These are phyloP conservation scores for Microdochium bolleyi DNA, from an alignment of 2,329 filamentous ascomycete genomes.

Conservation along the genomic window DNA sequence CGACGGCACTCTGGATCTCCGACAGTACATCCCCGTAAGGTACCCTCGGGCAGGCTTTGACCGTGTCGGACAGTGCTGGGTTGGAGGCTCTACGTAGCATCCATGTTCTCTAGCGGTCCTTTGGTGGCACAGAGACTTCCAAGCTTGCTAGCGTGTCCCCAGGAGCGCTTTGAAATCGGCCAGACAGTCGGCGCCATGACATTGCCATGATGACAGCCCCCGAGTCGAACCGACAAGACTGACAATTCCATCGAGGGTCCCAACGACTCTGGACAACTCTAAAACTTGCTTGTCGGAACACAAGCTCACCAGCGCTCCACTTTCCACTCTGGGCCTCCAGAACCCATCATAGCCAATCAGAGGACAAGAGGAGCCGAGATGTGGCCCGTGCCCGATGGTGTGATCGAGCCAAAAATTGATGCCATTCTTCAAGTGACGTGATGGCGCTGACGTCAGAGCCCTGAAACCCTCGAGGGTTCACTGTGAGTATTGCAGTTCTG, in stretches of 20 bases:
- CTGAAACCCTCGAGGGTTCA: not conserved
- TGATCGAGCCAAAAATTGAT: constrained; percentile 2
- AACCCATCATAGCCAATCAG: constrained; percentile 3
- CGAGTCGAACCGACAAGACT: constrained; percentile 3
- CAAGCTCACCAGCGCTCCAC: not conserved
- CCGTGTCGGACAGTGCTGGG: too few relatives aligned
- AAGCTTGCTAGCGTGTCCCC: too few relatives aligned
- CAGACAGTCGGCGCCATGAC: not conserved
- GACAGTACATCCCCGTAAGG: too few relatives aligned
- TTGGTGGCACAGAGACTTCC: too few relatives aligned
- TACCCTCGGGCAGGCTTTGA: too few relatives aligned
- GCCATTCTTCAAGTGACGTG: not conserved
- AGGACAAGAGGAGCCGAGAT: constrained; percentile 6
- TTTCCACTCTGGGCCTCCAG: too few relatives aligned
- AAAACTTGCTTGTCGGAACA: not conserved
- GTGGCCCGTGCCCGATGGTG: not conserved
- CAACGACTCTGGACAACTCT: not conserved
- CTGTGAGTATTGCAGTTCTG: too few relatives aligned
- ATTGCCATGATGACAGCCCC: not conserved
- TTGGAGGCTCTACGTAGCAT: too few relatives aligned
- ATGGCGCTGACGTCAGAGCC: not conserved
- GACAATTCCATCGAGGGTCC: constrained; percentile 6
- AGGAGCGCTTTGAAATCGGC: not conserved
- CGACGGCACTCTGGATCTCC: too few relatives aligned
- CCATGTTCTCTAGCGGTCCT: too few relatives aligned